Base-by-base conservation (phyloP, 2,329 filamentous ascomycete genomes). In the Paecilomyces sp. region DNA sequence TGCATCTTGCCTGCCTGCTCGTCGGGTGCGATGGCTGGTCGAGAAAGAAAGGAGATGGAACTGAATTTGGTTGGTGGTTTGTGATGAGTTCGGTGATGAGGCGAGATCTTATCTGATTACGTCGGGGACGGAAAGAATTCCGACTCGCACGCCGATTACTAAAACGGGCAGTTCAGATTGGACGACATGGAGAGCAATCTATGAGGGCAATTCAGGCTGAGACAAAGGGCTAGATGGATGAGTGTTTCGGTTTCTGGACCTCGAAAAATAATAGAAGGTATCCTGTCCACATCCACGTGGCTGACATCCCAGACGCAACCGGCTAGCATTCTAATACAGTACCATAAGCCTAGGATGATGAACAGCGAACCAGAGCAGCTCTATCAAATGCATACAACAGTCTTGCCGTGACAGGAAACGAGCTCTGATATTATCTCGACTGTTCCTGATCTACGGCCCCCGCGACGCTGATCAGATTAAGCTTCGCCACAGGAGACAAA, bases 1-100 rank as follows among this genome's bases (percentile, higher is more conserved):
- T 75, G 69, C 51, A 53, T 53, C 24, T 6, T 30, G 11, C 25
- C 4, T 53, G 11, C 7, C 4, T 53, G 11, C 7, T 28, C 51
- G 51, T 30, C 24, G 22, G 5, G 22, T 28, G 51, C 6, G 51
- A 25, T 4, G 24, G n/a, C 12, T 30, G 11, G 22, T 53, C 5
- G 22, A 53, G 15, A 53, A 24, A 24, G 51, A 24, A 51, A 51
- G 47, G 15, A 18, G 15, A 51, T 13, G 47, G 15, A 51, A 13
- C n/a, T 51, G 47, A 12, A 15, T 51, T 5, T 18, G 22, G 24
- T 2, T 53, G 25, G 9, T 53, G 25, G 7, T 28, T 22, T 53
- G 18, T 15, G 12, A 53, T 22, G 13, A 12, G 1, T 53, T 53
- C 22, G 51, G 51, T 24, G 24, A 6, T 2, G 22, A 12, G 51